Conservation (phyloP, 208 protist species). For the Trypanosoma mega region DNA sequence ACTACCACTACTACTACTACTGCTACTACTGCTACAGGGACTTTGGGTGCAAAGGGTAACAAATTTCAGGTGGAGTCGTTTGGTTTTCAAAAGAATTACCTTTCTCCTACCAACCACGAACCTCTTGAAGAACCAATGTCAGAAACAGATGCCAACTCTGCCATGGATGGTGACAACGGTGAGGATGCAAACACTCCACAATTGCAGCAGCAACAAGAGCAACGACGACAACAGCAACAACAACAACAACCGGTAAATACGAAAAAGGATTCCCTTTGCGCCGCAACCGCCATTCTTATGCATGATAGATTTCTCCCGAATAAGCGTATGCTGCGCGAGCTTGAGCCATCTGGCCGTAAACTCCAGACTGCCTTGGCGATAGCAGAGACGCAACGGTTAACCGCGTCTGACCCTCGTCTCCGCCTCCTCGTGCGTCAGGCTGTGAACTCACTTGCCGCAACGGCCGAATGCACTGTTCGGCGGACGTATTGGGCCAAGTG, state of each 20-base stretch:
- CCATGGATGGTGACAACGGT: not conserved
- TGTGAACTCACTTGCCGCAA: not conserved
- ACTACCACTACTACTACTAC: not conserved
- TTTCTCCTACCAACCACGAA: slow-evolving; percentile 13
- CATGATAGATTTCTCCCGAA: not conserved
- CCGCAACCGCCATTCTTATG: not conserved
- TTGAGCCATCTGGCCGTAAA: not conserved
- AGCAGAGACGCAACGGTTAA: not conserved
- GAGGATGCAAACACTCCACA: not conserved
- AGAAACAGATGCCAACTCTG: slow-evolving; percentile 5
- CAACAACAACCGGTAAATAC: not conserved
- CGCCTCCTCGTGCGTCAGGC: not conserved
- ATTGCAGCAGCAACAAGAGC: not conserved
- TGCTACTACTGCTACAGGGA: not conserved
- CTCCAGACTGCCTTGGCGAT: no score
- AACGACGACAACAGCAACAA: not conserved
- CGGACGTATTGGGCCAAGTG: slow-evolving; percentile 13
- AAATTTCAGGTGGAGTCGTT: slow-evolving; percentile 8
- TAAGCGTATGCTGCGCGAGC: not conserved
- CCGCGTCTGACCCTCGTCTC: not conserved
- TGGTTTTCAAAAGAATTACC: slow-evolving; percentile 7
- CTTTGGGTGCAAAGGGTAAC: not conserved
- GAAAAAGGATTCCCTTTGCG: not conserved
- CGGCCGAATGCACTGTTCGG: not conserved
- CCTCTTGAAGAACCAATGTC: slow-evolving; percentile 17